These are phyloP conservation scores for Fusarium udum DNA, from an alignment of 2,329 filamentous ascomycete species.

Conservation along the genomic window DNA sequence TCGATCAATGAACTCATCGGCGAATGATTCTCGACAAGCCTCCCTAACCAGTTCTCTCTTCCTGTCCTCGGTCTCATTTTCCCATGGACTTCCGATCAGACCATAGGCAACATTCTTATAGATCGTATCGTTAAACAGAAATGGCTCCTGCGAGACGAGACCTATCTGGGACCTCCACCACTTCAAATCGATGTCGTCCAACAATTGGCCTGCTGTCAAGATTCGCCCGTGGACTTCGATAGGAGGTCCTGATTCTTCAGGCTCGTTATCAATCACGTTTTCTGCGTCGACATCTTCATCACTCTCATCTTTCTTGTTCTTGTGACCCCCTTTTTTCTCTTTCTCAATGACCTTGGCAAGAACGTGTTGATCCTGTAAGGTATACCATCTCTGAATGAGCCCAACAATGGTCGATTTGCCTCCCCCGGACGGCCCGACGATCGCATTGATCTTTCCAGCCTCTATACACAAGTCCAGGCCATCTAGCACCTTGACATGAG, in stretches of 20 bases:
- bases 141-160: slow-evolving; percentile 74
- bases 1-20: slow-evolving; percentile 73
- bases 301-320: slow-evolving; percentile 50
- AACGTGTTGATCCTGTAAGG: slow-evolving; percentile 62
- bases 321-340: slow-evolving; percentile 56
- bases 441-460: slow-evolving; percentile 74
- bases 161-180: slow-evolving; percentile 72
- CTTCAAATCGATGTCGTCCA: slow-evolving; percentile 69
- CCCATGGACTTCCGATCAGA: slow-evolving; percentile 62
- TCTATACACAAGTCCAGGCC: slow-evolving; percentile 66
- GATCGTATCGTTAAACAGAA: slow-evolving; percentile 73
- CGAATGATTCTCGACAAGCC: slow-evolving; percentile 74
- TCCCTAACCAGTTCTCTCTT: slow-evolving; percentile 69
- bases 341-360: slow-evolving; percentile 61
- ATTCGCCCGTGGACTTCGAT: slow-evolving; percentile 60
- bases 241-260: slow-evolving; percentile 52
- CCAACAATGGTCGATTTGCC: slow-evolving; percentile 81
- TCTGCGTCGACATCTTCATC: slow-evolving; percentile 44
- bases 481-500: slow-evolving; percentile 71
- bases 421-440: slow-evolving; percentile 77
- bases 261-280: slow-evolving; percentile 43
- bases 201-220: slow-evolving; percentile 60
- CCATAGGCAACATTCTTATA: slow-evolving; percentile 71
- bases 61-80: slow-evolving; percentile 61
- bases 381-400: slow-evolving; percentile 77